Conservation (phyloP, 2,329 filamentous ascomycete genomes). For the Aschersonia sp. region DNA sequence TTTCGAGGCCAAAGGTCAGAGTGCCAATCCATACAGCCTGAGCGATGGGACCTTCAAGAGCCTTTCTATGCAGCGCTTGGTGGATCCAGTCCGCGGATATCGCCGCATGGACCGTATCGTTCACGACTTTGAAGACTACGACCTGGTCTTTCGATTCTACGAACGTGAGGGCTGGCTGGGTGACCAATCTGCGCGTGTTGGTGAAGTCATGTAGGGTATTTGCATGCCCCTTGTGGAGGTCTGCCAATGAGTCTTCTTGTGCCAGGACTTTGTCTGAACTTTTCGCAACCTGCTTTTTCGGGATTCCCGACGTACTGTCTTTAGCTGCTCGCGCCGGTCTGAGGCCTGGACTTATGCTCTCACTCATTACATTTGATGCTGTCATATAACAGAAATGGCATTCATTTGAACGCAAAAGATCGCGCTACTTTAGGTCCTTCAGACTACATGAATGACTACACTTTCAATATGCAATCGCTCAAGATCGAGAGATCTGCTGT, state of each 20-base stretch:
- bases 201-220: constrained; percentile 24
- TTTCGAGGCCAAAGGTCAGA: constrained; percentile 69
- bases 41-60: constrained; percentile 23
- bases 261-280: not conserved
- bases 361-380: too few species aligned
- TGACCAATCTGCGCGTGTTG: constrained; percentile 35
- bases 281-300: too few species aligned
- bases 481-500: too few species aligned
- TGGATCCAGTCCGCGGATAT: constrained; percentile 77
- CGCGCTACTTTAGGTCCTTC: too few species aligned
- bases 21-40: constrained; percentile 24
- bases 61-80: constrained; percentile 32
- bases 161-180: constrained; percentile 69
- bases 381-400: too few species aligned
- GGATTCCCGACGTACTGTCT: too few species aligned
- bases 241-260: not conserved
- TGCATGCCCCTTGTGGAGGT: not conserved
- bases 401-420: too few species aligned
- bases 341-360: too few species aligned
- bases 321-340: too few species aligned
- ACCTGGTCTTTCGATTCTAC: constrained; percentile 92
- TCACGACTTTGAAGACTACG: constrained; percentile 94
- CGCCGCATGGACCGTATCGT: constrained; percentile 85
- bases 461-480: too few species aligned
- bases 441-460: too few species aligned